Base-by-base conservation (phyloP, 148 eudicot species). In the Drosera capensis region DNA sequence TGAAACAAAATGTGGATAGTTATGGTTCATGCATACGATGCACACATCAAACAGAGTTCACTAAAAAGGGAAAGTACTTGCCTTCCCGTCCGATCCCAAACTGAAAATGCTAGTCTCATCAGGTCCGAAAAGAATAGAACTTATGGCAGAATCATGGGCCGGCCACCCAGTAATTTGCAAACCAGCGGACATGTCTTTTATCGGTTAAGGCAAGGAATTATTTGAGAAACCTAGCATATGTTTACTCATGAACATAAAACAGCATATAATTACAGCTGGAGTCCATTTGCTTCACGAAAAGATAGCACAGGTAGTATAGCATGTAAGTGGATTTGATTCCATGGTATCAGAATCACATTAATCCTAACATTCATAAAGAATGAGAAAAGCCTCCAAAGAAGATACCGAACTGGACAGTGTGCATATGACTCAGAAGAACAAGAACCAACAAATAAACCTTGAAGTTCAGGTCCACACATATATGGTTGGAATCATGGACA, bases 141-240 rank as follows among this genome's bases (percentile, higher is more conserved):
- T 72, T 29, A 88, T 83, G 38, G 94, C 75, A 49, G 82, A 72
- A 69, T 88, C 97, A 61, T 83, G 97, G 52, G 97, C 97, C 31
- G 94, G 97, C 97, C 94, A 88, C 51, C 97, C 94, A 42, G 94
- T 88, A 37, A 88, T 79, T 75, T 83, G 97, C 59, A 77, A 70
- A 49, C 84, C 81, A 51, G 94, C 76, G 58, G 82, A 71, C 97
- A 88, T 83, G 62, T 88, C 97, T 88, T 62, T 44, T 18, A 48
- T 42, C 52, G 9, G 55, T 54, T 47, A 60, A 57, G 75, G 59
- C 51, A 13, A 23, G 49, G 1, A 23, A 18, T 18, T 17, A 23
- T 17, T 41, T 41, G 45, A 11, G 14, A 18, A 9, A 7, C 1
- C 8, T 6, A 18, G 14, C 6, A n/a, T 20, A 5, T 15, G n/a